Evolutionary conservation across 192 early-diverging fungal species (phyloP).

Genomic region (Funneliformis geosporum): DNA sequence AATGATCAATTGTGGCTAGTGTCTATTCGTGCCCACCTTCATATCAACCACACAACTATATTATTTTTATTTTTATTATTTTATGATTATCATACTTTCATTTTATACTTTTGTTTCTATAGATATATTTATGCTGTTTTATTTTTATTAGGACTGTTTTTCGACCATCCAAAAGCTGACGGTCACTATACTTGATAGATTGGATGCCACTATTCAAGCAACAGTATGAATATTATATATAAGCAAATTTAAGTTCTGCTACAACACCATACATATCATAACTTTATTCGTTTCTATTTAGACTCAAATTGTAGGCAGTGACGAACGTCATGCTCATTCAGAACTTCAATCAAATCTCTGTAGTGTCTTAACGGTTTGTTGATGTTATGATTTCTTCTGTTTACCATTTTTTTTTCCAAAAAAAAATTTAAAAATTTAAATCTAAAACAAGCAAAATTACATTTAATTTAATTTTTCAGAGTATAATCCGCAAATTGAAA

Average conservation of each 20-base stretch:
- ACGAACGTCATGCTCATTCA: constrained; percentile 78
- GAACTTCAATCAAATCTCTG: constrained; percentile 94
- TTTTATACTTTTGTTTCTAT: too few species aligned
- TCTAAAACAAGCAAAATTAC: too few species aligned
- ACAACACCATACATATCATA: neutral
- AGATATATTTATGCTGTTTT: neutral
- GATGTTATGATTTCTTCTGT: neutral
- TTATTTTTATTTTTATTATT: too few species aligned
- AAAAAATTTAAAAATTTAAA: neutral
- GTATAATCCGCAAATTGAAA: constrained; percentile 78
- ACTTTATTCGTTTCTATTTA: constrained; percentile 35
- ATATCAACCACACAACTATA: too few species aligned
- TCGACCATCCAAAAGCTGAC: constrained; percentile 75
- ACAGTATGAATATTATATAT: neutral
- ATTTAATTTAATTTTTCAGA: constrained; percentile 39
- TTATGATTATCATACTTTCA: too few species aligned
- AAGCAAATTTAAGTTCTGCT: neutral
- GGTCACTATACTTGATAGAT: constrained; percentile 71
- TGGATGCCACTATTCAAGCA: constrained; percentile 69
- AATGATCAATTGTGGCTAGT: too few species aligned
- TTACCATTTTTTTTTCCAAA: neutral
- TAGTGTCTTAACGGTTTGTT: constrained; percentile 77
- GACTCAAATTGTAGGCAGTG: constrained; percentile 76
- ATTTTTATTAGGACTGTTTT: constrained; percentile 63
- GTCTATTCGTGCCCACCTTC: too few species aligned